Conservation (phyloP, 2,329 filamentous ascomycete species). For the Pseudogymnoascus sp. region DNA sequence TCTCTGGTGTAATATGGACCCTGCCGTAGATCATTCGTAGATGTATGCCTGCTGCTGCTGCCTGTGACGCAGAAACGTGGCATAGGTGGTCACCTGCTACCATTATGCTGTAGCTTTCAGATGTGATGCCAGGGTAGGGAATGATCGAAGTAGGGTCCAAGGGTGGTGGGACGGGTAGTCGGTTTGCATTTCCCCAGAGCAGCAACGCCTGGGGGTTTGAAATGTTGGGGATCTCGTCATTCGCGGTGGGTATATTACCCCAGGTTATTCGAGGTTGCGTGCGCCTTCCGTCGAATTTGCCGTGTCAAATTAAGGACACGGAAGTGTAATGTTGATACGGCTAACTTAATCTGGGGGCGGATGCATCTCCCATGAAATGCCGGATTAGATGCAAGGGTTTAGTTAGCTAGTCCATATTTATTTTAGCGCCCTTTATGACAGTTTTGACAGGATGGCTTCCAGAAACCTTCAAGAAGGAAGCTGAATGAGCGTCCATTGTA, state of each 20-base stretch:
- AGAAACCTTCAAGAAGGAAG: neutral
- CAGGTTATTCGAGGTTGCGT: neutral
- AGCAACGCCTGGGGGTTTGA: neutral
- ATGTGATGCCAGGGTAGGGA: neutral
- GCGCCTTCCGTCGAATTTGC: neutral
- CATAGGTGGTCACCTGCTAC: neutral
- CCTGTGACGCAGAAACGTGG: neutral
- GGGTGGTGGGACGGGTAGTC: neutral
- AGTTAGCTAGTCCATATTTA: neutral
- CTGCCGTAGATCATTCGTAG: neutral
- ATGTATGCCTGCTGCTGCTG: neutral
- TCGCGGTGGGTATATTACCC: neutral
- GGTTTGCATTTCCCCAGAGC: neutral
- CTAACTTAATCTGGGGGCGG: neutral
- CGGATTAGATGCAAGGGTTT: neutral
- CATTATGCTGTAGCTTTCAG: neutral
- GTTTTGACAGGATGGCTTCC: neutral
- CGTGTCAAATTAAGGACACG: neutral
- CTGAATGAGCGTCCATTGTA: neutral
- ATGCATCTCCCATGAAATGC: neutral
- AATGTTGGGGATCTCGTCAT: neutral
- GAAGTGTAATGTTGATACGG: neutral
- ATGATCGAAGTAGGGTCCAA: neutral
- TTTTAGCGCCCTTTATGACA: neutral
- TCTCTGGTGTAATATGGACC: neutral